Base-by-base conservation (phyloP, 1,284 basidiomycete species). In the Austroboletus sp. region DNA sequence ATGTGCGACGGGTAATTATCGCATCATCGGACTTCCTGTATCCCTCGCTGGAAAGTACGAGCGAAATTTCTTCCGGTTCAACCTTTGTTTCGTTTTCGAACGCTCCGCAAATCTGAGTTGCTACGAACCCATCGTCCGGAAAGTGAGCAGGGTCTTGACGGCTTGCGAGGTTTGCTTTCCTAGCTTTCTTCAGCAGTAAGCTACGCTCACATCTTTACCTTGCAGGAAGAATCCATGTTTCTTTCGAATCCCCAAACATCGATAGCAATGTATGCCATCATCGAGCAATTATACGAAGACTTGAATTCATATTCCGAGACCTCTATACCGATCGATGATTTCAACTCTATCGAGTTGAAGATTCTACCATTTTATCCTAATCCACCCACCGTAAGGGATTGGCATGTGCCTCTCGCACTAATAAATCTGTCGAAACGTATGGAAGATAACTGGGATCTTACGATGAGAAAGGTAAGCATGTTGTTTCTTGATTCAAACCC, bases 281-380 rank as follows among this genome's bases (percentile, higher is more conserved):
- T 98, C 26, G 95, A 99, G 66, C 94, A 98, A 63, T 75, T 99
- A 0, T 98, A 93, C 56, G 94, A 97, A 61, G 96, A 99, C 57
- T 70, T 98, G 52, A 98, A 97, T 68, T 93, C 90, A 4, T 98
- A 96, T 68, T 91, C 90, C 0, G 93, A 96, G 67, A 93, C 93
- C 1, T 90, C 88, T 2, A 94, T 97, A 44, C 75, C 79, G 1
- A 82, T 97, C 49, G 89, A 94, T 63, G 75, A 79, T 43, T 92
- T 89, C 72, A 94, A 92, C 62, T 89, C 88, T 4, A 85, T 96
- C 49, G 92, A 96, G 61, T 68, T 99, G 56, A 96, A 96, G 64
- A 87, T 98, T 30, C 94, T 98, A 52, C 96, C 91, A 0, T 95
- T 93, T 66, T 97, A 93, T 58, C 89, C 93, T 3, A 98, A 98